Evolutionary conservation across 805 yeast genomes (phyloP).

Genomic region (Blastobotrys robertii): DNA sequence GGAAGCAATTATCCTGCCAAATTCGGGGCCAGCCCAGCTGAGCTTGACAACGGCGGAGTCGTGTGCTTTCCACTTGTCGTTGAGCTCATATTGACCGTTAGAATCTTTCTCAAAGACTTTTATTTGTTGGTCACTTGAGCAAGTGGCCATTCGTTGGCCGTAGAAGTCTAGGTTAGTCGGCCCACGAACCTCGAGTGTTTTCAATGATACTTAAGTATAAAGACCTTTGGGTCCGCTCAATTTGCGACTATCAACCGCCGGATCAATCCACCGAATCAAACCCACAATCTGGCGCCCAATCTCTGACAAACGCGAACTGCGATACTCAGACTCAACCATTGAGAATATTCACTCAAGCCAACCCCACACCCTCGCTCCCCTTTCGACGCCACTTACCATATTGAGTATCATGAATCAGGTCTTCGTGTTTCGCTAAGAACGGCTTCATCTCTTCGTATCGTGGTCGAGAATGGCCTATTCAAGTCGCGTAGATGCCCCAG

Average conservation of each 20-base stretch:
- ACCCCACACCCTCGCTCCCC: no score
- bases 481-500: no score
- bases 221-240: no score
- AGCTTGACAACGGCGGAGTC: constrained; percentile 77
- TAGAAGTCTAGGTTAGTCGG: constrained; percentile 53
- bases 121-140: constrained; percentile 89
- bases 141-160: constrained; percentile 87
- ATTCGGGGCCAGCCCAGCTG: constrained; percentile 93
- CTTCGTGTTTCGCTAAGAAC: constrained; percentile 86
- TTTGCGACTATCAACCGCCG: background rate
- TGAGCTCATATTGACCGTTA: constrained; percentile 57
- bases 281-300: no score
- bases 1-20: constrained; percentile 76
- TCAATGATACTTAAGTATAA: no score
- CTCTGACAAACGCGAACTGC: no score
- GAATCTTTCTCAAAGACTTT: constrained; percentile 63
- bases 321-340: no score
- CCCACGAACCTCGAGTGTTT: no score
- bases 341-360: no score
- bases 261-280: no score
- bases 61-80: constrained; percentile 93
- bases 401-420: constrained; percentile 78
- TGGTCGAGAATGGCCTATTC: no score
- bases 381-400: constrained; percentile 37
- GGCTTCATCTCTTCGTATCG: constrained; percentile 41